Percentiles rank a stretch among this genome's conserved stretches.
These are phyloP conservation scores for Plectosphaerella plurivora DNA, from an alignment of 2,329 filamentous ascomycete genomes.

Conservation along the genomic window DNA sequence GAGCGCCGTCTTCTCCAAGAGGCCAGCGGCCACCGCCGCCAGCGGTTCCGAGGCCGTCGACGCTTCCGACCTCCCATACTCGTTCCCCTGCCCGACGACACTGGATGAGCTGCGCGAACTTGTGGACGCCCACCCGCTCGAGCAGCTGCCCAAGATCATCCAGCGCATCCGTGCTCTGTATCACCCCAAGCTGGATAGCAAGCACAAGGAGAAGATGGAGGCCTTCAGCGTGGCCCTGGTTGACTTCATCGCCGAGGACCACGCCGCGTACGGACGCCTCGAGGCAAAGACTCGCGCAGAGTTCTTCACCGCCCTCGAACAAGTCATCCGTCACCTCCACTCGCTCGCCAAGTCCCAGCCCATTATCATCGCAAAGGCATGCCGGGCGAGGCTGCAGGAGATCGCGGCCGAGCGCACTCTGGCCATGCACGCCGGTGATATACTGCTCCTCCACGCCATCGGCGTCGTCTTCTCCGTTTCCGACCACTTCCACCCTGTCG, in stretches of 20 bases:
- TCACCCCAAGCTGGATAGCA: constrained; percentile 77
- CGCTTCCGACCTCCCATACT: constrained; percentile 59
- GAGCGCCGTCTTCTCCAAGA: constrained; percentile 44
- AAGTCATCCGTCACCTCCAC: constrained; percentile 82
- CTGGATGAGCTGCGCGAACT: constrained; percentile 71
- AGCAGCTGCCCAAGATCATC: constrained; percentile 71
- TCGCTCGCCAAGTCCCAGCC: constrained; percentile 86
- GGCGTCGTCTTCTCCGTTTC: constrained; percentile 87
- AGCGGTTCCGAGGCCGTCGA: constrained; percentile 44
- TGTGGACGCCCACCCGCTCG: constrained; percentile 54
- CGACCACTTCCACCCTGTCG: constrained; percentile 94
- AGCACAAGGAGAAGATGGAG: constrained; percentile 79
- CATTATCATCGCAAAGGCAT: constrained; percentile 61
- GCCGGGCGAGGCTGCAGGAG: constrained; percentile 62
- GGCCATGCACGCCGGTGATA: constrained; percentile 60
- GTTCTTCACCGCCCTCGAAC: constrained; percentile 52
- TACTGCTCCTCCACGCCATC: constrained; percentile 79
- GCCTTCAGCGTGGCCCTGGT: constrained; percentile 64
- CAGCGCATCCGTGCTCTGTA: constrained; percentile 90
- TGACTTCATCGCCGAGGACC: constrained; percentile 44
- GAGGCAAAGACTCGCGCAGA: background rate
- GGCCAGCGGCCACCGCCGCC: constrained; percentile 35
- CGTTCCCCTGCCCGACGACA: constrained; percentile 77
- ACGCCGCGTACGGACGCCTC: background rate
- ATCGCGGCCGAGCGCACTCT: constrained; percentile 45